Conservation (phyloP, 1,284 basidiomycete species). For the Cronartium ribicola region DNA sequence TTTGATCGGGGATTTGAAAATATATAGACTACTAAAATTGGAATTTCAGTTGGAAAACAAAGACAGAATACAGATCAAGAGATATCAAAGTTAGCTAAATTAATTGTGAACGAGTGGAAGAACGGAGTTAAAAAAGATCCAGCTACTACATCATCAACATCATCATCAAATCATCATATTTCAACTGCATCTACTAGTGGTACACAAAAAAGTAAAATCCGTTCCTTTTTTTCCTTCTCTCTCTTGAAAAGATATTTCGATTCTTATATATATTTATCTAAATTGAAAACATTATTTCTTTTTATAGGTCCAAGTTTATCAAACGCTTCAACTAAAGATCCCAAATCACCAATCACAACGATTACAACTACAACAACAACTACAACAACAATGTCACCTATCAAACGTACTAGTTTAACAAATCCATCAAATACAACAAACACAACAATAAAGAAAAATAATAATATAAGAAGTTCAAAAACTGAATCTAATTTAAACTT, state of each 20-base stretch:
- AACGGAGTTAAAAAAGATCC: conserved; percentile 23
- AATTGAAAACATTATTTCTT: not conserved
- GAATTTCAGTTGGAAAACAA: conserved; percentile 32
- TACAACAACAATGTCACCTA: not conserved
- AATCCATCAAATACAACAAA: not conserved
- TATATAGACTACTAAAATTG: conserved; percentile 31
- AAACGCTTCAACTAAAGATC: not conserved
- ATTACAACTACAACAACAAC: not conserved
- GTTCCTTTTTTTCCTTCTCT: not conserved
- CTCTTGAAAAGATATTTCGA: not conserved
- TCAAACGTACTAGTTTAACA: not conserved
- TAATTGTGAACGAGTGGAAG: conserved; percentile 34
- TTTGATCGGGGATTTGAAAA: not conserved
- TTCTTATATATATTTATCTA: not conserved
- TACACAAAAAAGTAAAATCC: conserved; percentile 11
- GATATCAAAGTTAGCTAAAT: conserved; percentile 34
- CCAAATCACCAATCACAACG: conserved; percentile 15
- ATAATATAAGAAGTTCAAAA: conserved; percentile 18
- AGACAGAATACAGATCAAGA: conserved; percentile 28
- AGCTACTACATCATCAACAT: not conserved
- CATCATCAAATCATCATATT: not conserved
- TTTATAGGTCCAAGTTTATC: conserved; percentile 16
- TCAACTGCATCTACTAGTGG: not conserved
- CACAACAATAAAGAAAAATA: not conserved
- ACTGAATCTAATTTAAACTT: conserved; percentile 25